A percentile compares a stretch with the other conserved stretches of the same genome.
These are phyloP conservation scores for Lactifluus echinatus DNA, from an alignment of 768 basidiomycete species.

Conservation along the genomic window DNA sequence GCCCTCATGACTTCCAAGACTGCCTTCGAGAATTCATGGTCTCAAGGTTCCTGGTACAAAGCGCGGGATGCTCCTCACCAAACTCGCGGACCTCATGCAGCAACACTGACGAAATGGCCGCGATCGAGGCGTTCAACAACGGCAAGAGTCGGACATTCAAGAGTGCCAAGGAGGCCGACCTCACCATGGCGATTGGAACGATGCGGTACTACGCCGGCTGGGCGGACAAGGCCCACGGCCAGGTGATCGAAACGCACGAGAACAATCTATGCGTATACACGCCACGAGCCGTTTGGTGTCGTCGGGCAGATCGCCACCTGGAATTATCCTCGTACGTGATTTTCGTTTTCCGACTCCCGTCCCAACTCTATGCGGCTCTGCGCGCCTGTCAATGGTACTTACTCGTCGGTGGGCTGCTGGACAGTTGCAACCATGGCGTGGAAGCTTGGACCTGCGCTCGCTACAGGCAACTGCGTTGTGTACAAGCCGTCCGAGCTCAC, in stretches of 20 bases:
- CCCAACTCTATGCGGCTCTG: too few relatives aligned
- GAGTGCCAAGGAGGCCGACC: slow-evolving; percentile 41
- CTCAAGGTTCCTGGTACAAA: slow-evolving; percentile 43
- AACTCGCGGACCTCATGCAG: slow-evolving; percentile 60
- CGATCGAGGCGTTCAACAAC: slow-evolving; percentile 66
- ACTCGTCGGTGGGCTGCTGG: too few relatives aligned
- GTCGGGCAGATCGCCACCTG: slow-evolving; percentile 57
- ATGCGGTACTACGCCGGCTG: slow-evolving; percentile 82
- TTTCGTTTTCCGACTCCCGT: not conserved
- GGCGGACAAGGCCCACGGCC: slow-evolving; percentile 78
- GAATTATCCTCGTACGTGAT: slow-evolving; percentile 48
- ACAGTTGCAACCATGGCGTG: slow-evolving; percentile 46
- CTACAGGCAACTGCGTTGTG: slow-evolving; percentile 52
- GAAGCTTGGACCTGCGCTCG: slow-evolving; percentile 59
- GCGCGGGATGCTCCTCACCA: slow-evolving; percentile 49
- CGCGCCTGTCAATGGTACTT: not conserved
- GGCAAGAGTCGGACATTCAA: slow-evolving; percentile 51
- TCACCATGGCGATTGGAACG: slow-evolving; percentile 37
- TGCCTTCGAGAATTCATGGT: slow-evolving; percentile 57
- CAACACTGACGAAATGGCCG: slow-evolving; percentile 51
- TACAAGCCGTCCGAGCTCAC: slow-evolving; percentile 64
- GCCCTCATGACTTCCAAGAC: slow-evolving; percentile 64
- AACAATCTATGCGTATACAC: slow-evolving; percentile 48
- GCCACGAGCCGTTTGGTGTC: slow-evolving; percentile 54
- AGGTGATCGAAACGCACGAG: slow-evolving; percentile 55